phyloP scores from a whole-genome alignment of 768 basidiomycete species.

The Russula ochroleuca region DNA sequence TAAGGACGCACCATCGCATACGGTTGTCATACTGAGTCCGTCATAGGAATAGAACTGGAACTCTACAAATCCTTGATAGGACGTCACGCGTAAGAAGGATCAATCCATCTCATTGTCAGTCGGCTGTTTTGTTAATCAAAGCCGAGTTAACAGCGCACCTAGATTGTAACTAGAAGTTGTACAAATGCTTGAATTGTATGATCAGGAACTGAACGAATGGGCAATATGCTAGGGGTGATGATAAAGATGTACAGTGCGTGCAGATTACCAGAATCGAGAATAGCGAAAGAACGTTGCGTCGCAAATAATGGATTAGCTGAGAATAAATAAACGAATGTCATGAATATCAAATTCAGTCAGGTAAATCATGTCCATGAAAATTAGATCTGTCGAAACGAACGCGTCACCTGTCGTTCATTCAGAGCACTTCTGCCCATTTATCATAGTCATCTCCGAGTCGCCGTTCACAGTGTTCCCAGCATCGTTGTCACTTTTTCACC shows the following conservation, averaged over 20 bases:
- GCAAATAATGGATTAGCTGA: conserved; percentile 13
- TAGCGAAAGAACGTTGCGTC: conserved; percentile 8
- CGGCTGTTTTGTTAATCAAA: conserved; percentile 45
- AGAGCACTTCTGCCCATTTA: not conserved
- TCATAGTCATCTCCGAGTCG: conserved; percentile 12
- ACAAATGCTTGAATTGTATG: conserved; percentile 20
- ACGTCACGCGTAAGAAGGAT: not conserved
- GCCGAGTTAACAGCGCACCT: not conserved
- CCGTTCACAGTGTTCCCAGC: conserved; percentile 7
- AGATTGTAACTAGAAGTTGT: conserved; percentile 3
- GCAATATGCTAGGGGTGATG: conserved; percentile 17
- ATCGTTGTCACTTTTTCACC: not conserved
- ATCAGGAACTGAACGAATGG: conserved; percentile 19
- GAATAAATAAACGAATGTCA: conserved; percentile 14
- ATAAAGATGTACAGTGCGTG: conserved; percentile 26
- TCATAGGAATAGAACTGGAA: not conserved
- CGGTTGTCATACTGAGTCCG: not conserved
- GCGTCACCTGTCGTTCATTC: conserved; percentile 18
- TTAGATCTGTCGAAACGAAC: conserved; percentile 3
- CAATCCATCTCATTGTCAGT: conserved; percentile 75
- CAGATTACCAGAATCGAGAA: conserved; percentile 17
- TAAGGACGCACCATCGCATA: not conserved
- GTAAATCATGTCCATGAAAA: conserved; percentile 3
- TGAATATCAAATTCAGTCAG: conserved; percentile 12
- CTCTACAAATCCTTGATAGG: not conserved